Evolutionary conservation across 2,329 filamentous ascomycete species (phyloP).

Genomic region (Colletotrichum filicis): DNA sequence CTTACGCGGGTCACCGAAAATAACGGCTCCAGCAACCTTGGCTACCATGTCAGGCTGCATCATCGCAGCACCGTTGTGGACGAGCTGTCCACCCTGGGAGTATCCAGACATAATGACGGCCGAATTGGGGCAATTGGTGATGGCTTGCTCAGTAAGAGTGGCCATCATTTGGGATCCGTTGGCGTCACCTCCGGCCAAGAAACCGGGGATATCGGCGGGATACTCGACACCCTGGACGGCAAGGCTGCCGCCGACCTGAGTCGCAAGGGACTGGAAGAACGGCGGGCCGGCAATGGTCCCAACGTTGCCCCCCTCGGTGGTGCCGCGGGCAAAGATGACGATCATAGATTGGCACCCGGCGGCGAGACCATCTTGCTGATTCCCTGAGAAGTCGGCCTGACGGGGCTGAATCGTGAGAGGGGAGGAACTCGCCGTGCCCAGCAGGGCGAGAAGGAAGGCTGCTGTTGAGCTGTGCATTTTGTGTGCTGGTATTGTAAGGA

Average conservation of each 20-base stretch:
- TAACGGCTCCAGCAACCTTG: conserved; percentile 44
- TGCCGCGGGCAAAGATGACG: conserved; percentile 67
- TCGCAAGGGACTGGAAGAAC: conserved; percentile 57
- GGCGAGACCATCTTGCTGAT: conserved; percentile 30
- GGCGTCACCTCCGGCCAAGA: conserved; percentile 56
- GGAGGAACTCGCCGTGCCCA: conserved; percentile 18
- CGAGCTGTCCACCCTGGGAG: conserved; percentile 52
- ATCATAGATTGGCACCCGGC: conserved; percentile 56
- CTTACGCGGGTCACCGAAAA: conserved; percentile 42
- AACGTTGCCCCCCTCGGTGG: conserved; percentile 63
- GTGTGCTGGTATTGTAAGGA: background rate
- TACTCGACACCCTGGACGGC: conserved; percentile 67
- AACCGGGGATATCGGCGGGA: conserved; percentile 55
- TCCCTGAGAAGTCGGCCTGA: conserved; percentile 33
- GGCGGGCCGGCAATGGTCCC: conserved; percentile 60
- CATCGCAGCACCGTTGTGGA: conserved; percentile 55
- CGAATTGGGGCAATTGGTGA: conserved; percentile 54
- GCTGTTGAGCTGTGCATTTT: conserved; percentile 17
- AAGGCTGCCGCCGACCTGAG: conserved; percentile 54
- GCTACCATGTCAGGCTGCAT: conserved; percentile 47
- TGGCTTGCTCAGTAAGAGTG: conserved; percentile 42
- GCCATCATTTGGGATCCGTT: conserved; percentile 55
- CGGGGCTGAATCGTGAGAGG: conserved; percentile 6
- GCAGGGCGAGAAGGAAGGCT: conserved; percentile 28
- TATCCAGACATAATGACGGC: conserved; percentile 59